phyloP scores from a whole-genome alignment of 2,329 filamentous ascomycete species.

The Lithohypha guttulata region DNA sequence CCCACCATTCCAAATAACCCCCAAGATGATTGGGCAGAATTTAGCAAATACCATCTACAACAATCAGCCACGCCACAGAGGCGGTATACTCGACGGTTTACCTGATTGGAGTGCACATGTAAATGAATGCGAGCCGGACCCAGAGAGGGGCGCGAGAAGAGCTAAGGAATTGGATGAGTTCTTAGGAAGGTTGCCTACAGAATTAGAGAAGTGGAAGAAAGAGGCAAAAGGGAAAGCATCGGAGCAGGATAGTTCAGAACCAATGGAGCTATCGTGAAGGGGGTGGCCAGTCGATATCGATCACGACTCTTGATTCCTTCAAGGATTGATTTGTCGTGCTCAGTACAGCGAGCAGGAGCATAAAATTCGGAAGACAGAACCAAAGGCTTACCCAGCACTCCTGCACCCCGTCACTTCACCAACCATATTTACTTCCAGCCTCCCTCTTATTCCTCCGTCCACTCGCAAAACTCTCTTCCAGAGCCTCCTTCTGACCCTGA shows the following conservation, averaged over 20 bases:
- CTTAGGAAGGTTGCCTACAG: background rate
- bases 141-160: background rate
- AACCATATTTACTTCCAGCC: slow-evolving; percentile 74
- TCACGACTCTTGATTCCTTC: no score
- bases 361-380: no score
- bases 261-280: no score
- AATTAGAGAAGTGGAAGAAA: background rate
- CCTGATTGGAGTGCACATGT: slow-evolving; percentile 1
- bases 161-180: slow-evolving; percentile 1
- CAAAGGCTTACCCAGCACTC: no score
- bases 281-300: no score
- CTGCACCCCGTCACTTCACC: no score
- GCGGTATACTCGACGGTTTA: slow-evolving; percentile 3
- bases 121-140: background rate
- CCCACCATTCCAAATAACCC: no score
- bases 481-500: slow-evolving; percentile 67
- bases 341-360: no score
- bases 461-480: slow-evolving; percentile 84
- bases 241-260: no score
- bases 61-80: background rate
- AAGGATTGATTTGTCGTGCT: no score
- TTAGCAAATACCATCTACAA: background rate
- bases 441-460: slow-evolving; percentile 71
- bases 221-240: no score
- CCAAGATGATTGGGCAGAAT: background rate